A percentile compares a stretch with the other conserved stretches of the same genome.
Conservation (phyloP, 495 filamentous ascomycete genomes). For the Penicillium daleae region DNA sequence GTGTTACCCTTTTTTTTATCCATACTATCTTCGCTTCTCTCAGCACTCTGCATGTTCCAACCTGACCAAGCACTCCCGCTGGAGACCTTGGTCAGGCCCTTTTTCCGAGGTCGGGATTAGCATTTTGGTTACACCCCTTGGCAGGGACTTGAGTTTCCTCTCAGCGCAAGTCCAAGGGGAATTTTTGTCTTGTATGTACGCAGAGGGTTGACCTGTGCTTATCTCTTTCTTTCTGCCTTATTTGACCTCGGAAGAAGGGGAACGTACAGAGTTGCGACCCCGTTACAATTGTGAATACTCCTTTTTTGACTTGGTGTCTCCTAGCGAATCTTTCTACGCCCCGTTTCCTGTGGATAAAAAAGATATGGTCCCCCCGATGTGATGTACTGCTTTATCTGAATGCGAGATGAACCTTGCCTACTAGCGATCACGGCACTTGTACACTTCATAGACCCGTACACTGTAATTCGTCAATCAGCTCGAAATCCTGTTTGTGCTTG, state of each 20-base stretch:
- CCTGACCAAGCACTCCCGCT: constrained; percentile 8
- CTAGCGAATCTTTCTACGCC: constrained; percentile 27
- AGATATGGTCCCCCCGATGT: constrained; percentile 16
- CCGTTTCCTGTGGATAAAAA: constrained; percentile 32
- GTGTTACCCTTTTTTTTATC: constrained; percentile 21
- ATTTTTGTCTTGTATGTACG: constrained; percentile 29
- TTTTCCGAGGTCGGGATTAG: constrained; percentile 15
- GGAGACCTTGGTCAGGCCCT: constrained; percentile 12
- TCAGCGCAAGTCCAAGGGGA: background rate
- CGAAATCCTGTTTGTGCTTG: background rate
- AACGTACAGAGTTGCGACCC: constrained; percentile 24
- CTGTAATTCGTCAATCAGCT: too few relatives aligned
- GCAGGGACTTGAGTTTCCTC: background rate
- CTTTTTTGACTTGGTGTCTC: constrained; percentile 27
- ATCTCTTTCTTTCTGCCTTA: background rate
- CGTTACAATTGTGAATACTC: constrained; percentile 45
- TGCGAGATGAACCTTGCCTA: constrained; percentile 13
- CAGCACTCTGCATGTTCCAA: constrained; percentile 27
- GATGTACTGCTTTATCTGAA: constrained; percentile 28
- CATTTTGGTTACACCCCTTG: background rate
- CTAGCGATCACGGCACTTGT: background rate
- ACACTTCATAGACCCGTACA: background rate
- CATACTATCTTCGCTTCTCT: constrained; percentile 27
- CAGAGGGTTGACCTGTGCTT: constrained; percentile 17
- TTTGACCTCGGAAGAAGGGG: constrained; percentile 12